Evolutionary conservation across 2,329 filamentous ascomycete species (phyloP), one percentile per base, ranked within the genome.

Genomic region (Pyrenophora teres): DNA sequence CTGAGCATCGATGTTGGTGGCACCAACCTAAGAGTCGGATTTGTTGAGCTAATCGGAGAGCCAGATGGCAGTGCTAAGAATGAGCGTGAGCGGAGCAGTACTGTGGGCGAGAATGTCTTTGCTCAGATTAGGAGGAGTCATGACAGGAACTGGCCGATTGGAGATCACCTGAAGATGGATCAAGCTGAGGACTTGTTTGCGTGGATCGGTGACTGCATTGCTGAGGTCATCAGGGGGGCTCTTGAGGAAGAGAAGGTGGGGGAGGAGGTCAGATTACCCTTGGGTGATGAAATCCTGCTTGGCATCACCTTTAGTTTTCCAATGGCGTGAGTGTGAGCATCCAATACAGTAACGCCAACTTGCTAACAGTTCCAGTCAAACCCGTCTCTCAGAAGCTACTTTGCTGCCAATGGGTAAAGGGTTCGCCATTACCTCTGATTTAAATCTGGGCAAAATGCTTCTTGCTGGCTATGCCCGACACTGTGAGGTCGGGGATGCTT

Each of bases 141-240:
- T 48, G 89, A 92, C 69, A 86, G 81, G 58, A 83, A 83, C 46
- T 92, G 88, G 88, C 83, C 87, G 6, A 92, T 92, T 62, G 82
- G 82, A 40, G 84, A 91, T 36, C 83, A 87, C 47, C 74, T 92
- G 56, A 91, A 91, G 67, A 84, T 83, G 70, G 85, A 91, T 60
- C 87, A 92, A 57, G 84, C 87, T 1, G 85, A 90, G 50, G 85
- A 86, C 50, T 77, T 93, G 2, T 94, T 94, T 70, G 75, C 81
- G n/a, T 94, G 89, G 89, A 90, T 94, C 59, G 90, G 89, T 21
- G 78, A 83, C 62, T 89, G 87, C 64, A 90, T 94, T 61, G 87
- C 87, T 12, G 80, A 87, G 54, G 88, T 92, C 3, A 85, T 93
- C 13, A 77, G 76, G 27, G 81, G 86, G 54, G 85, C 82, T 6